Evolutionary conservation across 2,329 filamentous ascomycete species (phyloP).

Genomic region (Colletotrichum sp.): DNA sequence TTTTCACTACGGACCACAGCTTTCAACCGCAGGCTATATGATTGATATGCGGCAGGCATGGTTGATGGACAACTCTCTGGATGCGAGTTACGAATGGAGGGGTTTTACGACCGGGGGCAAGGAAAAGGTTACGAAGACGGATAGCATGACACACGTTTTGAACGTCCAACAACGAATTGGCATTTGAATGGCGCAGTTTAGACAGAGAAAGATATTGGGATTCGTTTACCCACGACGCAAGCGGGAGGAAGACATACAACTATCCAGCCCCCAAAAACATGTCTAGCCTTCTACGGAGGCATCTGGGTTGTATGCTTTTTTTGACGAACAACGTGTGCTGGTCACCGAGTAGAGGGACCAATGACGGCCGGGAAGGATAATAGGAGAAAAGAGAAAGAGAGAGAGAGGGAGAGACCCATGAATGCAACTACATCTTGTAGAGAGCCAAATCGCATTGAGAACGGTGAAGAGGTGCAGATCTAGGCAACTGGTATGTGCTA

Average conservation of each 20-base stretch:
- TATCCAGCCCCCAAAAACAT: not conserved
- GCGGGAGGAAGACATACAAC: not conserved
- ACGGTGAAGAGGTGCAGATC: not conserved
- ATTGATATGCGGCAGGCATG: not conserved
- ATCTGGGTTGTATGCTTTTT: not conserved
- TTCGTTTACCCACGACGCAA: not conserved
- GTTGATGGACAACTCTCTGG: not conserved
- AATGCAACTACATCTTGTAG: not conserved
- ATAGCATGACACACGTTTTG: slow-evolving; percentile 4
- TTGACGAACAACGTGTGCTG: not conserved
- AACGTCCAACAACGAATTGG: slow-evolving; percentile 17
- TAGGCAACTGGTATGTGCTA: not conserved
- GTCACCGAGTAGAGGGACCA: not conserved
- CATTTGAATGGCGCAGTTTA: slow-evolving; percentile 19
- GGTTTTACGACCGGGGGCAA: not conserved
- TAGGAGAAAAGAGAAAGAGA: not conserved
- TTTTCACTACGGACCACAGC: not conserved
- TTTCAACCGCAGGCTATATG: not conserved
- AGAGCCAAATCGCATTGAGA: not conserved
- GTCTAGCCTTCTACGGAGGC: not conserved
- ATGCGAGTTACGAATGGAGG: slow-evolving; percentile 1
- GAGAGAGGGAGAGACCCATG: not conserved
- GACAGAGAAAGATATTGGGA: slow-evolving; percentile 1
- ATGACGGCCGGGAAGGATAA: not conserved
- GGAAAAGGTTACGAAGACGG: slow-evolving; percentile 14